A percentile compares a stretch with the other conserved stretches of the same genome.
Evolutionary conservation across 2,329 filamentous ascomycete genomes (phyloP).

Genomic region (Neopestalotiopsis rosae): DNA sequence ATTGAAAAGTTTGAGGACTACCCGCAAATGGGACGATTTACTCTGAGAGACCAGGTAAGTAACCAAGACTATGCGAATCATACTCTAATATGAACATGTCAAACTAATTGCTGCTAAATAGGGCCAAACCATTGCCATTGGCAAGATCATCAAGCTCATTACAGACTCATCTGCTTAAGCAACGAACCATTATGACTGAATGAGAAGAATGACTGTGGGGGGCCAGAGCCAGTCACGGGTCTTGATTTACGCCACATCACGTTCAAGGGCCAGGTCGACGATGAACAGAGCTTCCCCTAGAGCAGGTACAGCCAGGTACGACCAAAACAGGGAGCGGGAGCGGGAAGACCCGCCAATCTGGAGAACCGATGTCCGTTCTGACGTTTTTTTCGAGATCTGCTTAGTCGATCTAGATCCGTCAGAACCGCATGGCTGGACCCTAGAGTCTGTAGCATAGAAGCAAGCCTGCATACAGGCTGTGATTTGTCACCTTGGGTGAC

Average conservation of each 20-base stretch:
- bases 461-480: neutral
- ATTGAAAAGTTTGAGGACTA: constrained; percentile 96
- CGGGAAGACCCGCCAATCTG: neutral
- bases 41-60: constrained; percentile 82
- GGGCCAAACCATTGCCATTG: constrained; percentile 99
- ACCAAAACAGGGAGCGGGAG: constrained; percentile 1
- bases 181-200: constrained; percentile 17
- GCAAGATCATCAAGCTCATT: constrained; percentile 94
- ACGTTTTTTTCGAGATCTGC: neutral
- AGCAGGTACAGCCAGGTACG: neutral
- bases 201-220: neutral
- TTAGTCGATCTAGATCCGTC: neutral
- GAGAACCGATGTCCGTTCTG: neutral
- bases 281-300: neutral
- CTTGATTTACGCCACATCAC: neutral
- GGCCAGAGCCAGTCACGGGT: neutral
- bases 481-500: neutral
- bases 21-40: constrained; percentile 90
- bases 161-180: constrained; percentile 40
- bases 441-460: neutral
- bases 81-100: constrained; percentile 26
- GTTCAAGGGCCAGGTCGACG: neutral
- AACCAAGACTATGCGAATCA: constrained; percentile 17
- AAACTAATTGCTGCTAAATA: constrained; percentile 45
- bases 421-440: neutral